These are phyloP conservation scores for Cetraspora pellucida DNA, from an alignment of 192 early-diverging fungal species.

Conservation along the genomic window DNA sequence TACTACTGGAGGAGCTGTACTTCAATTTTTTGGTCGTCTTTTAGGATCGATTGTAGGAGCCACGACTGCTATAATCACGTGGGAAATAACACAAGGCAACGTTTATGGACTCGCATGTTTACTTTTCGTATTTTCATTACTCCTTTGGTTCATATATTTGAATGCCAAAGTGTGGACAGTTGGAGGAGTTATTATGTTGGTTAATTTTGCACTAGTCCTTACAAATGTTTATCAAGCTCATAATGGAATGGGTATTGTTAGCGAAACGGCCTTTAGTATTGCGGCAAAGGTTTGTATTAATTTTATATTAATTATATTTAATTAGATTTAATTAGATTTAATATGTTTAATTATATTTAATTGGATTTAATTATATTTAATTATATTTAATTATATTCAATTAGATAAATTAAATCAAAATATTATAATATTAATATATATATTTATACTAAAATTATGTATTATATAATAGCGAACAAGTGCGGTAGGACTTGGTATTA, in stretches of 20 bases:
- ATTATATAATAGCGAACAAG: constrained; percentile 37
- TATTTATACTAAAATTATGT: neutral
- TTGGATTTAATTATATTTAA: neutral
- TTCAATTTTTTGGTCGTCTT: constrained; percentile 42
- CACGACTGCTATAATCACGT: constrained; percentile 34
- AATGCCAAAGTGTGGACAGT: constrained; percentile 40
- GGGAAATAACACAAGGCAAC: constrained; percentile 35
- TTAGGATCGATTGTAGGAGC: constrained; percentile 40
- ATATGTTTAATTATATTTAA: neutral
- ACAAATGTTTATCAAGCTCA: constrained; percentile 38
- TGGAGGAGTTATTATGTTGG: constrained; percentile 42
- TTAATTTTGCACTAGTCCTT: constrained; percentile 36
- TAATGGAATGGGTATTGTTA: constrained; percentile 33
- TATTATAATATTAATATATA: too few species aligned
- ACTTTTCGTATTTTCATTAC: constrained; percentile 39
- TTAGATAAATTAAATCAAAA: too few species aligned
- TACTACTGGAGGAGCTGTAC: constrained; percentile 39
- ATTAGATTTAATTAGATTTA: neutral
- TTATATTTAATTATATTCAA: too few species aligned
- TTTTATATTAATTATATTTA: neutral
- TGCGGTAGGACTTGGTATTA: constrained; percentile 38
- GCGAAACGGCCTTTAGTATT: neutral
- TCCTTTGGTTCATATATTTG: constrained; percentile 40
- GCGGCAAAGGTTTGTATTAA: constrained; percentile 6
- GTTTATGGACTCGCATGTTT: constrained; percentile 27